Evolutionary conservation across 1,284 basidiomycete species (phyloP), one percentile per base, ranked within the genome.

Genomic region (Moesziomyces aphidis): DNA sequence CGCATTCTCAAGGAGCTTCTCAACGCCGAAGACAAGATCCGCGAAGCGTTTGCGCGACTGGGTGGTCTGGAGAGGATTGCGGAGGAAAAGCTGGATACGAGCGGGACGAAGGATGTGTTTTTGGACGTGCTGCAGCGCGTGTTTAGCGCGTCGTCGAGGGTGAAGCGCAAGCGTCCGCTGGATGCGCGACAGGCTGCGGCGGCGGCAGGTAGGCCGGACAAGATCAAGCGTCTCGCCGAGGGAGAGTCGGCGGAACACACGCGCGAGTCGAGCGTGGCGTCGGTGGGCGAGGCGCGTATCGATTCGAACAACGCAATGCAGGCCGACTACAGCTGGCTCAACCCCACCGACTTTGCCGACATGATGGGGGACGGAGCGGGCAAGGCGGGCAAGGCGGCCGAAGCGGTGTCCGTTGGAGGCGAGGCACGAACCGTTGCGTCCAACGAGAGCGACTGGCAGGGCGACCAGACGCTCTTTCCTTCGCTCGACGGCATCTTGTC

Each of bases 1-100:
- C 55, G 70, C 4, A 73, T 73, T 9, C 70, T 73, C 50, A 67
- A 67, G 21, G 70, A 68, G 31, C 48, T 73, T 45, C 64, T 73
- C 42, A 58, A 61, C 43, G 64, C 63, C 47, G 64, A 73, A 17
- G 57, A 67, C 48, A 67, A 61, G 50, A 73, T 73, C 22, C 63
- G 70, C 7, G 42, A 53, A 13, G 70, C 70, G 6, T 67, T 73
- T 11, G 64, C 64, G 6, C 51, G 64, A 23, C 49, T 61, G 5
- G 70, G 64, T 28, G 64, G 70, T 28, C 39, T 73, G 15, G 60
- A 73, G 21, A 52, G 70, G 28, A 73, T 73, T 6, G 62, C 70
- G 2, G 54, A 67, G 8, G 54, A 67, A 43, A 60, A 66, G 23
- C 50, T 67, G 22, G 64, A 64, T n/a, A 62, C 60, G 17, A 63